Evolutionary conservation across 139 green algal genomes (phyloP).

Genomic region (Zygnema circumcarinatum): DNA sequence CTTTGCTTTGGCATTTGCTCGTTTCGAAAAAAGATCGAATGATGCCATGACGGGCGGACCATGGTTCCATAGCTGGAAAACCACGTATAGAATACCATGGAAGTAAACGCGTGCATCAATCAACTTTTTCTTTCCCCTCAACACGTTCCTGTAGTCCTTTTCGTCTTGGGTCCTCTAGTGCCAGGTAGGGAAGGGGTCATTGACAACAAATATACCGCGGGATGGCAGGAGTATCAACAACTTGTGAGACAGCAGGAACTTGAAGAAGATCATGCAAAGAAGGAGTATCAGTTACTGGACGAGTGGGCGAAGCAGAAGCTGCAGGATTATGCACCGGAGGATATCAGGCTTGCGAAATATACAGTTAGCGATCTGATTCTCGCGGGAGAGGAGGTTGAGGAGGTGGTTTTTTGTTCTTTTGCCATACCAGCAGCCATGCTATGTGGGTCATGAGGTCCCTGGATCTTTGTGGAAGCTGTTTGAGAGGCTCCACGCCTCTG

Average conservation of each 20-base stretch:
- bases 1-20: no score
- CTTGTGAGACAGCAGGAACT: neutral
- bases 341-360: neutral
- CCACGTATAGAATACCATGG: neutral
- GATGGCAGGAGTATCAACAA: neutral
- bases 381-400: neutral
- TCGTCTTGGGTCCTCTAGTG: neutral
- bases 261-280: neutral
- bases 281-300: neutral
- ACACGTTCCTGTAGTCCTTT: neutral
- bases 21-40: neutral
- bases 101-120: neutral
- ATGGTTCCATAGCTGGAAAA: neutral
- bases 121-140: neutral
- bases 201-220: no score
- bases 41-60: neutral
- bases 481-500: no score
- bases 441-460: no score
- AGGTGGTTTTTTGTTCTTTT: neutral
- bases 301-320: neutral
- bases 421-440: no score
- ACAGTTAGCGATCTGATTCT: neutral
- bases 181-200: neutral
- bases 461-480: no score
- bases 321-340: neutral